These are phyloP conservation scores for Grifola frondosa DNA, from an alignment of 1,284 basidiomycete genomes.

Conservation along the genomic window DNA sequence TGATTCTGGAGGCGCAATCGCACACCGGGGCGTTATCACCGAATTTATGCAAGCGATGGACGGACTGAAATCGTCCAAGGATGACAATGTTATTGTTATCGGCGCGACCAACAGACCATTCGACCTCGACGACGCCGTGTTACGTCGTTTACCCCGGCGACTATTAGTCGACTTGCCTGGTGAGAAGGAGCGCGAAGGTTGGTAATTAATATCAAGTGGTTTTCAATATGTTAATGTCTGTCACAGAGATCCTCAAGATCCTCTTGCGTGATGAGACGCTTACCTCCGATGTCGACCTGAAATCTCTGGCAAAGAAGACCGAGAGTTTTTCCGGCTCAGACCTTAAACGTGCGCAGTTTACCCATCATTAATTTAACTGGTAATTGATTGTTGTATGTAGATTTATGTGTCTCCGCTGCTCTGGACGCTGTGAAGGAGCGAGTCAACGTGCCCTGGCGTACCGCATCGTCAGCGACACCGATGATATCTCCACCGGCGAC, in stretches of 20 bases:
- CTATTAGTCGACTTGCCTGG: slow-evolving; percentile 85
- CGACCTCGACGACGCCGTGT: slow-evolving; percentile 82
- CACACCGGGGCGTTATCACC: slow-evolving; percentile 82
- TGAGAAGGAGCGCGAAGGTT: slow-evolving; percentile 78
- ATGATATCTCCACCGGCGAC: not conserved
- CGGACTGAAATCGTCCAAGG: slow-evolving; percentile 78
- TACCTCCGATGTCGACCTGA: slow-evolving; percentile 66
- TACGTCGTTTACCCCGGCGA: slow-evolving; percentile 81
- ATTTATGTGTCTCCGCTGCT: slow-evolving; percentile 87
- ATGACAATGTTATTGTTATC: slow-evolving; percentile 87
- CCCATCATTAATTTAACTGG: slow-evolving; percentile 13
- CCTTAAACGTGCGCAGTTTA: slow-evolving; percentile 72
- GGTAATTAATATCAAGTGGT: slow-evolving; percentile 25
- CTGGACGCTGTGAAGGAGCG: slow-evolving; percentile 86
- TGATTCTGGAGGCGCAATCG: slow-evolving; percentile 80
- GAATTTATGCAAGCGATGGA: slow-evolving; percentile 99
- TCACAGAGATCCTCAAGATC: slow-evolving; percentile 79
- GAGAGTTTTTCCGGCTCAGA: slow-evolving; percentile 92
- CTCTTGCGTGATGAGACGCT: slow-evolving; percentile 76
- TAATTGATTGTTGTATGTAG: slow-evolving; percentile 40
- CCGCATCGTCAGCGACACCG: slow-evolving; percentile 8
- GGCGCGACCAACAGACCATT: slow-evolving; percentile 93
- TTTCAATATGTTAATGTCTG: slow-evolving; percentile 1
- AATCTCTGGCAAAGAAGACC: slow-evolving; percentile 68
- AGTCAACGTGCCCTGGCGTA: slow-evolving; percentile 70